A percentile compares a stretch with the other conserved stretches of the same genome.
These are phyloP conservation scores for Dysphania ambrosioides DNA, from an alignment of 148 eudicot species.

Conservation along the genomic window DNA sequence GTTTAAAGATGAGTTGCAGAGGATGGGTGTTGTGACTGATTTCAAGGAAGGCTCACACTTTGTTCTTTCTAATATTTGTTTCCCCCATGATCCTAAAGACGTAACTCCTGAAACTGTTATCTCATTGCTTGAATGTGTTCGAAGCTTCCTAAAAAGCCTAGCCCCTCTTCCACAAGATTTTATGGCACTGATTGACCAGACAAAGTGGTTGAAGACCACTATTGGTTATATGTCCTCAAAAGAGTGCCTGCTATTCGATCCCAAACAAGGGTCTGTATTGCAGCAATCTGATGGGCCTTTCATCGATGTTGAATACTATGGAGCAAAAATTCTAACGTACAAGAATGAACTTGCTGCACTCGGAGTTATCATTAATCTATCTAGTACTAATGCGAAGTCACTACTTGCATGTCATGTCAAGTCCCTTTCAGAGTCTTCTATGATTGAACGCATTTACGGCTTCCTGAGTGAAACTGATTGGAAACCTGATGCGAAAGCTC, in stretches of 20 bases:
- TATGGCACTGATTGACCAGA: constrained; percentile 18
- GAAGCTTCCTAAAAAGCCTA: neutral
- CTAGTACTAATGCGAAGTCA: constrained; percentile 25
- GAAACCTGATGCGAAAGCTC: constrained; percentile 28
- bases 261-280: constrained; percentile 30
- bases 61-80: constrained; percentile 33
- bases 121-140: constrained; percentile 43
- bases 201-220: constrained; percentile 53
- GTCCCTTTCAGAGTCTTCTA: constrained; percentile 27
- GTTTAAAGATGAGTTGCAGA: constrained; percentile 36
- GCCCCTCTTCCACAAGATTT: constrained; percentile 31
- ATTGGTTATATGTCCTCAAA: constrained; percentile 46
- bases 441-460: constrained; percentile 41
- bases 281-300: constrained; percentile 54
- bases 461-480: constrained; percentile 36
- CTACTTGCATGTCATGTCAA: constrained; percentile 42
- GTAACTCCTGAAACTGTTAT: constrained; percentile 37
- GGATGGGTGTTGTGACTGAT: constrained; percentile 44
- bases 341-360: constrained; percentile 40
- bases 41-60: constrained; percentile 34
- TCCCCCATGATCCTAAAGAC: constrained; percentile 33
- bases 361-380: constrained; percentile 39
- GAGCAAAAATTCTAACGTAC: constrained; percentile 32
- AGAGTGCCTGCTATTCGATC: constrained; percentile 38
- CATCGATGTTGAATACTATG: constrained; percentile 57